Percentiles rank a stretch among this genome's conserved stretches.
Conservation (phyloP, 352 stramenopile genomes). For the Pythium coloratum region DNA sequence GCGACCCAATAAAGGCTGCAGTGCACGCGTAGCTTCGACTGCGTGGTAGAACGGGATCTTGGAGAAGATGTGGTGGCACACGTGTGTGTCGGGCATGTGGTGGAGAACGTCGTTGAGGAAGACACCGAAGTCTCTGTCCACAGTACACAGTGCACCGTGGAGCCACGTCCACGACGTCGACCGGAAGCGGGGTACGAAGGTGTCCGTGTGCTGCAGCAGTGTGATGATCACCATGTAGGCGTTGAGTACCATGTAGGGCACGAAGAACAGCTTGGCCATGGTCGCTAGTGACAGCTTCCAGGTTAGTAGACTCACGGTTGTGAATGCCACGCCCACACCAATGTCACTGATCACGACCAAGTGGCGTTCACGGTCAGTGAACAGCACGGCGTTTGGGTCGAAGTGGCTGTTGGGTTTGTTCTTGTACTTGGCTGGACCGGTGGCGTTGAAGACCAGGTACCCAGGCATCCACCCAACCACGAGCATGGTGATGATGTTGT, state of each 20-base stretch:
- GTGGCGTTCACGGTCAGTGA: conserved; percentile 88
- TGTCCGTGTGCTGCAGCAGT: conserved; percentile 98
- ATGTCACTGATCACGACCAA: conserved; percentile 94
- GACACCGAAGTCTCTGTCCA: conserved; percentile 96
- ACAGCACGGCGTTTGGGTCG: conserved; percentile 94
- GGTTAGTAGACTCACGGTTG: conserved; percentile 50
- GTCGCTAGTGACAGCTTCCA: conserved; percentile 69
- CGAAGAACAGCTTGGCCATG: conserved; percentile 94
- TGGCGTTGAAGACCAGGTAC: conserved; percentile 97
- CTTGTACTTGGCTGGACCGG: conserved; percentile 88
- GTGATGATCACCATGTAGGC: conserved; percentile 97
- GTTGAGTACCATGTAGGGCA: conserved; percentile 96
- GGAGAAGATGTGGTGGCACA: conserved; percentile 98
- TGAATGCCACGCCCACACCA: conserved; percentile 79
- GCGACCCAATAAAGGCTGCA: conserved; percentile 93
- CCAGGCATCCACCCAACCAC: conserved; percentile 95
- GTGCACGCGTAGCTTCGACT: conserved; percentile 91
- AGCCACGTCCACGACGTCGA: conserved; percentile 96
- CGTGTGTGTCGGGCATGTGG: conserved; percentile 98
- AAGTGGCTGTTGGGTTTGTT: conserved; percentile 93
- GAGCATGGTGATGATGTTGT: conserved; percentile 94
- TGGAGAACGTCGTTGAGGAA: conserved; percentile 97
- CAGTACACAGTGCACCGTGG: conserved; percentile 94
- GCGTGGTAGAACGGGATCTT: conserved; percentile 99
- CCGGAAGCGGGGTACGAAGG: conserved; percentile 96